A percentile compares a stretch with the other conserved stretches of the same genome.
These are phyloP conservation scores for Colletotrichum euphorbiae DNA, from an alignment of 2,329 filamentous ascomycete species.

Conservation along the genomic window DNA sequence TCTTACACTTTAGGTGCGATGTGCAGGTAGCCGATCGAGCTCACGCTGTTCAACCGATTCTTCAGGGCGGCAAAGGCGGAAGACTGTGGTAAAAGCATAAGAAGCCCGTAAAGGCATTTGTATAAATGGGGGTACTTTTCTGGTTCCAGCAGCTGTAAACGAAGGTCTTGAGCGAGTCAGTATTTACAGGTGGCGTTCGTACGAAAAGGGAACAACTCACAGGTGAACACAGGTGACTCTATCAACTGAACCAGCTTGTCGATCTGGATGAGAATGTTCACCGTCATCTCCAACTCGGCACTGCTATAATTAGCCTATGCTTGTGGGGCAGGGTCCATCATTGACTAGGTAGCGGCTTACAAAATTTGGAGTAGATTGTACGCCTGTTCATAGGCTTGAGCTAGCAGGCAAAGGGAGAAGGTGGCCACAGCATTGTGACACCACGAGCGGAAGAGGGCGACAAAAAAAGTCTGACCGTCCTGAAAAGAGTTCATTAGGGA, in stretches of 20 bases:
- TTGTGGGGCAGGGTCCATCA: not conserved
- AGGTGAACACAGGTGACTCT: conserved; percentile 97
- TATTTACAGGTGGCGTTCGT: not conserved
- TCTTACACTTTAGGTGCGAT: conserved; percentile 81
- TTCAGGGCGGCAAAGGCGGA: conserved; percentile 97
- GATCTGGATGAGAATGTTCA: conserved; percentile 98
- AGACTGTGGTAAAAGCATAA: conserved; percentile 98
- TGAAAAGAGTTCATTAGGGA: conserved; percentile 46
- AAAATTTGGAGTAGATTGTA: conserved; percentile 97
- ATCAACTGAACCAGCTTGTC: conserved; percentile 97
- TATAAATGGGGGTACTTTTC: conserved; percentile 96
- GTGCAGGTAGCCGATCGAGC: conserved; percentile 95
- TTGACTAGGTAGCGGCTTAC: conserved; percentile 66
- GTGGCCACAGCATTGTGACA: conserved; percentile 98
- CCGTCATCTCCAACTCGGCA: conserved; percentile 97
- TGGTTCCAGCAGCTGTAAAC: conserved; percentile 93
- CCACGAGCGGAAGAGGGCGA: conserved; percentile 94
- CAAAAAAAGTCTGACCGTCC: conserved; percentile 96
- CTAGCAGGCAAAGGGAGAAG: conserved; percentile 93
- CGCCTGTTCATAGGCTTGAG: conserved; percentile 97
- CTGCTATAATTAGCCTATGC: conserved; percentile 58
- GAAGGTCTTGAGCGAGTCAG: conserved; percentile 73
- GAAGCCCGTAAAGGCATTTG: conserved; percentile 95
- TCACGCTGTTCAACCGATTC: conserved; percentile 96
- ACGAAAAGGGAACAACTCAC: conserved; percentile 62